Evolutionary conservation across 176 grass and related monocot species (phyloP).

Genomic region (Melocanna baccifera): DNA sequence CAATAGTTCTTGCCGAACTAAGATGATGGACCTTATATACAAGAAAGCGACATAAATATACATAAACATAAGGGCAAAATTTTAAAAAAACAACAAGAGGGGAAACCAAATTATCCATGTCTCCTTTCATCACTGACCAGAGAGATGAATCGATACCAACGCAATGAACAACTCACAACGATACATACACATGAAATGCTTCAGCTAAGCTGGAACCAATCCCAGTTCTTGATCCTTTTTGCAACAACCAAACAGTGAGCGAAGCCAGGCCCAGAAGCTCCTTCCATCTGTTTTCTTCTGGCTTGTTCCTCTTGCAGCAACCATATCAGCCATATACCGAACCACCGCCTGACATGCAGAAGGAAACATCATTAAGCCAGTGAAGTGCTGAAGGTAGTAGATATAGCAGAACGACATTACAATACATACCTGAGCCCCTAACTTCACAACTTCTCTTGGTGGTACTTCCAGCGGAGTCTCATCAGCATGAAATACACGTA

Average conservation of each 20-base stretch:
- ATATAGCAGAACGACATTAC: neutral
- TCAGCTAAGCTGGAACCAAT: slow-evolving; percentile 35
- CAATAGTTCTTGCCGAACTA: slow-evolving; percentile 3
- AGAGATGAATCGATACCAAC: slow-evolving; percentile 4
- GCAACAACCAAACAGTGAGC: slow-evolving; percentile 53
- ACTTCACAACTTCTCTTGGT: slow-evolving; percentile 73
- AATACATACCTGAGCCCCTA: slow-evolving; percentile 81
- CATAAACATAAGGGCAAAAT: neutral
- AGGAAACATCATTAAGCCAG: slow-evolving; percentile 23
- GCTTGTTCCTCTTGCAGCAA: slow-evolving; percentile 46
- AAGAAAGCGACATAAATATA: slow-evolving; percentile 15
- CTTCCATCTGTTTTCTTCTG: slow-evolving; percentile 30
- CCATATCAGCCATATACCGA: slow-evolving; percentile 69
- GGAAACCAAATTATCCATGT: neutral
- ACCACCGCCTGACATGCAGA: slow-evolving; percentile 60
- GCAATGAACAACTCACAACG: neutral
- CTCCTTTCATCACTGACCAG: neutral
- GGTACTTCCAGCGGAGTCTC: slow-evolving; percentile 93
- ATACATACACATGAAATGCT: slow-evolving; percentile 40
- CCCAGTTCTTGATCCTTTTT: slow-evolving; percentile 41
- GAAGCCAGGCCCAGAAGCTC: slow-evolving; percentile 73
- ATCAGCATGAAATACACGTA: slow-evolving; percentile 73
- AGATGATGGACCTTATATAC: neutral
- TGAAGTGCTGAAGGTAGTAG: neutral
- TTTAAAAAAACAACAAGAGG: neutral